Evolutionary conservation across 139 green algal genomes (phyloP).

Genomic region (Tetraselmis chui): DNA sequence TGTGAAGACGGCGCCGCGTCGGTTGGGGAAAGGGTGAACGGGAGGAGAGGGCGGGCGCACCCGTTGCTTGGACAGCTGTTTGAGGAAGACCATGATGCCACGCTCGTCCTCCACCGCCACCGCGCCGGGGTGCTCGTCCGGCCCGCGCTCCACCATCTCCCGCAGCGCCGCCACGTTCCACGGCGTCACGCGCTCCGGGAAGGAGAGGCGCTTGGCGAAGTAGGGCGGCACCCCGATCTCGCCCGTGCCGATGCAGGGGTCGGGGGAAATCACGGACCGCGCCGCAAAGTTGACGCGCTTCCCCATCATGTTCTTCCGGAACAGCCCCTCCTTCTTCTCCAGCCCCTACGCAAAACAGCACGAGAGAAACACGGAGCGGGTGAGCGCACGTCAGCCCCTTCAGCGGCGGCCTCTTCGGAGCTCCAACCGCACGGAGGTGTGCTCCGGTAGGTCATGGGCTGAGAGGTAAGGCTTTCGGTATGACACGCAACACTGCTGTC

Average conservation of each 20-base stretch:
- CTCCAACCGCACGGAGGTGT: no score
- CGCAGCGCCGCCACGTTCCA: conserved; percentile 79
- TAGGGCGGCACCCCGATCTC: conserved; percentile 96
- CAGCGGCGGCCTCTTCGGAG: no score
- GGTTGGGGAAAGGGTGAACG: no score
- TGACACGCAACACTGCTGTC: no score
- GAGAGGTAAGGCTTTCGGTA: no score
- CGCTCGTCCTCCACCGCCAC: conserved; percentile 81
- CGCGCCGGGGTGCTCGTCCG: conserved; percentile 76
- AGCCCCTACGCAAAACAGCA: no score
- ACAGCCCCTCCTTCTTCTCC: conserved; percentile 98
- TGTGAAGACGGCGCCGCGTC: no score
- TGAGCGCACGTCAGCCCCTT: no score
- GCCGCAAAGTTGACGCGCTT: conserved; percentile 97
- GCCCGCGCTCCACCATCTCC: conserved; percentile 65
- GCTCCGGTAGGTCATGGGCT: no score
- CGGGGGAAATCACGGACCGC: conserved; percentile 93
- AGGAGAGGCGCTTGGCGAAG: conserved; percentile 89
- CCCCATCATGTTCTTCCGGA: conserved; percentile 99
- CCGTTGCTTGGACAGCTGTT: not conserved
- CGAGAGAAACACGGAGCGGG: no score
- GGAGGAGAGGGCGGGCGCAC: not conserved
- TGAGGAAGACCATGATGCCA: conserved; percentile 7
- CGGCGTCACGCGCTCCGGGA: conserved; percentile 87
- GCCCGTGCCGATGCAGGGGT: conserved; percentile 76